These are phyloP conservation scores for Baorangia bicolor DNA, from an alignment of 768 basidiomycete genomes.

Conservation along the genomic window DNA sequence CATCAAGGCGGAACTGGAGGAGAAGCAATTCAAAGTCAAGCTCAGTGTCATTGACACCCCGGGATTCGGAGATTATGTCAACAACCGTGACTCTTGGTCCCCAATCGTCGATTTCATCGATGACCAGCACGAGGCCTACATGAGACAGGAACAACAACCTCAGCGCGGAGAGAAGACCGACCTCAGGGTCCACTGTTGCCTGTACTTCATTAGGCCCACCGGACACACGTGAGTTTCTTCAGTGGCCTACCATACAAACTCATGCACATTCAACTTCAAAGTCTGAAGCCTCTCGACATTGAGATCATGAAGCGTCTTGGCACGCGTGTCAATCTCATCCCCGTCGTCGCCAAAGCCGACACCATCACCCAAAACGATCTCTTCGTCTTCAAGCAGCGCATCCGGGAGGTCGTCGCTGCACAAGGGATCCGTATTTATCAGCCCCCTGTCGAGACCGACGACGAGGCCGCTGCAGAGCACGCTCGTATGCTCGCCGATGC, in stretches of 20 bases:
- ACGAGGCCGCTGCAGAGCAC: slow-evolving; percentile 83
- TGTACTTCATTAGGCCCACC: slow-evolving; percentile 95
- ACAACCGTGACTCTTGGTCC: slow-evolving; percentile 98
- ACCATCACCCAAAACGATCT: slow-evolving; percentile 95
- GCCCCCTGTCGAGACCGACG: slow-evolving; percentile 88
- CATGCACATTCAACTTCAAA: slow-evolving; percentile 6
- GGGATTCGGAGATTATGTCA: slow-evolving; percentile 99
- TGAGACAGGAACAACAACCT: slow-evolving; percentile 99
- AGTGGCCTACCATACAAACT: not conserved
- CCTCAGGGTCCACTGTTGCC: slow-evolving; percentile 91
- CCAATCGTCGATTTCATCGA: slow-evolving; percentile 99
- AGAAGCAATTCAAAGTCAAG: slow-evolving; percentile 99
- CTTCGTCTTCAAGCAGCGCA: slow-evolving; percentile 87
- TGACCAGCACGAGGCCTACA: slow-evolving; percentile 93
- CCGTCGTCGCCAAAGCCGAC: slow-evolving; percentile 96
- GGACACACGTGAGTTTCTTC: slow-evolving; percentile 81
- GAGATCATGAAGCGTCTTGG: slow-evolving; percentile 99
- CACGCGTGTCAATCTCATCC: slow-evolving; percentile 96
- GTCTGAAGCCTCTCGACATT: slow-evolving; percentile 95
- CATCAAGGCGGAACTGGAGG: slow-evolving; percentile 98
- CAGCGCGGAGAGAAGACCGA: slow-evolving; percentile 92
- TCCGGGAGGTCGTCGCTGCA: slow-evolving; percentile 85
- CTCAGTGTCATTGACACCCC: slow-evolving; percentile 98
- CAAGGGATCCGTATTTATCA: slow-evolving; percentile 95
- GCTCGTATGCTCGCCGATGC: slow-evolving; percentile 84